Base-by-base conservation (phyloP, 75 land plant species). In the Azolla pinnata region DNA sequence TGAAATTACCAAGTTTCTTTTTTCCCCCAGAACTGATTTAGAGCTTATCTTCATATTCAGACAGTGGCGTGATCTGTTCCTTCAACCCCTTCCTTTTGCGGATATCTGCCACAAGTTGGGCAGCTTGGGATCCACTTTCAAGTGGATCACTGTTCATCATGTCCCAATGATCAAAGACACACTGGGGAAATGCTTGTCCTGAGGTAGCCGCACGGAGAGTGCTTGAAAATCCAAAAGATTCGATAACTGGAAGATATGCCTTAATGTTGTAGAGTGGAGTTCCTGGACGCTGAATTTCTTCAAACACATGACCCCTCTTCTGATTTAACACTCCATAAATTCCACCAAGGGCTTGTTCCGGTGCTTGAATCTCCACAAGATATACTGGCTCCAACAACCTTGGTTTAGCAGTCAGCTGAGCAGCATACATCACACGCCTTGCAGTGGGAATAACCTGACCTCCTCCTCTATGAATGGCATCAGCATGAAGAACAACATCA, bases 201-300 rank as follows among this genome's bases (percentile, higher is more conserved):
- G 85, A 82, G 3, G 87, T 84, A 12, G 87, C 79, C 9, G 81
- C 82, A 25, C 85, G 77, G 48, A 84, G 65, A 2, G 71, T 67
- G 31, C 69, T 46, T 0, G 85, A 78, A 49, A 84, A 84, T 14
- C 81, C 81, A 56, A 84, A 84, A 1, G 84, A 81, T 50, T 84
- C 87, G 35, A 84, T 56, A 50, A 84, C 85, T 7, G 87, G 87
- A 25, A 84, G 63, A 46, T 81, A 83, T 3, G 86, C 84, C 75
- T 84, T 78, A 64, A 84, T 81, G 70, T 84, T 84, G 76, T 84
- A 84, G 7, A 82, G 71, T 25, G 85, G 87, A 29, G 83, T 80
- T 17, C 77, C 83, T 14, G 77, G 83, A 72, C 81, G 72, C 73
- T 81, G 87, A 34, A 84, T 44, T 50, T 84, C 87, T 71, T 83